Conservation (phyloP, 495 filamentous ascomycete species). For the Neurospora pannonica region DNA sequence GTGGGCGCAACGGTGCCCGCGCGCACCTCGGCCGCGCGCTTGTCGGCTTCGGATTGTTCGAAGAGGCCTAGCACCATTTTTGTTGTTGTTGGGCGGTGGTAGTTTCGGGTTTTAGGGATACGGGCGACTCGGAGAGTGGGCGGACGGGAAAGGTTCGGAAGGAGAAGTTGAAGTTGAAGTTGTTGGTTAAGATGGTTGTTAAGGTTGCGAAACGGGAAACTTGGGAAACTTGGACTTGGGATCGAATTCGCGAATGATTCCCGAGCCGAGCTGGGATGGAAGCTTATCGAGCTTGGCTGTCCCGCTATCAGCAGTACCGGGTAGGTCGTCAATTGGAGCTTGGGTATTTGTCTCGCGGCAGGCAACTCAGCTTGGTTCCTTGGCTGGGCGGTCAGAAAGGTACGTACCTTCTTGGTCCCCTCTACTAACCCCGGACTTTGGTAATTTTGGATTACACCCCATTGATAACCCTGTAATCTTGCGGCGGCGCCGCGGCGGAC, state of each 20-base stretch:
- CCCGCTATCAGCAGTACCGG: neutral
- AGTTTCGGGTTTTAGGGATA: neutral
- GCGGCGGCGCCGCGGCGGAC: neutral
- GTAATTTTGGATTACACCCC: neutral
- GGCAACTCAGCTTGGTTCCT: neutral
- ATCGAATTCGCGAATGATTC: neutral
- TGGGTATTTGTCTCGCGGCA: neutral
- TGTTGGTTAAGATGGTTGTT: neutral
- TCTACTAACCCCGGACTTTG: neutral
- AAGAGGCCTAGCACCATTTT: conserved; percentile 37
- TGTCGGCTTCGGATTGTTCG: conserved; percentile 32
- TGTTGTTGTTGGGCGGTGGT: neutral
- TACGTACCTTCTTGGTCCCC: neutral
- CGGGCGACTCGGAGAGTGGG: neutral
- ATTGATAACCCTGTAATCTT: neutral
- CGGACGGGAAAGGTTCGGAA: neutral
- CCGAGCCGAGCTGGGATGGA: neutral
- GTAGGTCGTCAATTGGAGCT: neutral
- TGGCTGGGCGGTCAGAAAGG: neutral
- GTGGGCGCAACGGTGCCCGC: conserved; percentile 63
- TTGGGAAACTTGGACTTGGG: neutral
- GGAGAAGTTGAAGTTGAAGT: neutral
- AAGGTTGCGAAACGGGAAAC: neutral
- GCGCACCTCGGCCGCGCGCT: conserved; percentile 42
- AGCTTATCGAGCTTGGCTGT: neutral